A percentile compares a stretch with the other conserved stretches of the same genome.
phyloP scores from a whole-genome alignment of 805 yeast genomes.

The Priceomyces castillae region DNA sequence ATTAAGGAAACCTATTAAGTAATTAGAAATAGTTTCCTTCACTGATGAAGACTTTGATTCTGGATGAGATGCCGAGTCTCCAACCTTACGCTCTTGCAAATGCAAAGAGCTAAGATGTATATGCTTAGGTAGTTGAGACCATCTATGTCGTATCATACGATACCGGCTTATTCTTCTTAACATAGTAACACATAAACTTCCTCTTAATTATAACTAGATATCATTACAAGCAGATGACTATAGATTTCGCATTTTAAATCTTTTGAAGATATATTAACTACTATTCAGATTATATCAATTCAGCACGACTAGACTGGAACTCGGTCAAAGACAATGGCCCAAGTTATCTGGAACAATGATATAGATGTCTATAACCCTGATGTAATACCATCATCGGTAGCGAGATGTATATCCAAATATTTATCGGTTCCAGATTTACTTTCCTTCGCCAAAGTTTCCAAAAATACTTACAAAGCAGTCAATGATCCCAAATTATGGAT shows the following conservation, averaged over 20 bases:
- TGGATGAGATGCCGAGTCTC: neutral
- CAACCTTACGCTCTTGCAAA: neutral
- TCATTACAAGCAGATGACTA: neutral
- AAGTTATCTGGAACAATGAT: constrained; percentile 46
- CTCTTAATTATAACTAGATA: neutral
- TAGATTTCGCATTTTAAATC: constrained; percentile 3
- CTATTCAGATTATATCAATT: neutral
- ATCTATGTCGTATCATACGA: constrained; percentile 5
- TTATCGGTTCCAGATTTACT: constrained; percentile 39
- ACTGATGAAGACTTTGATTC: neutral
- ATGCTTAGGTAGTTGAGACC: neutral
- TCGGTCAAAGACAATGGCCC: constrained; percentile 32
- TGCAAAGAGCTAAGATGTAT: neutral
- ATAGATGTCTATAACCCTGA: constrained; percentile 42
- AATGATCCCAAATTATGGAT: constrained; percentile 42
- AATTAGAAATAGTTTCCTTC: constrained; percentile 6
- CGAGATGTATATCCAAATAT: constrained; percentile 31
- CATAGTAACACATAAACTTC: constrained; percentile 8
- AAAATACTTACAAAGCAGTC: constrained; percentile 36
- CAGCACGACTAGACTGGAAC: neutral
- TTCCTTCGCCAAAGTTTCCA: constrained; percentile 36
- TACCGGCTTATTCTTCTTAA: constrained; percentile 7
- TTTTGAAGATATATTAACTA: neutral
- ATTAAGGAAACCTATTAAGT: constrained; percentile 7
- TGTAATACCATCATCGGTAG: constrained; percentile 39